These are phyloP conservation scores for Helminthosporium solani DNA, from an alignment of 2,329 filamentous ascomycete genomes.

Conservation along the genomic window DNA sequence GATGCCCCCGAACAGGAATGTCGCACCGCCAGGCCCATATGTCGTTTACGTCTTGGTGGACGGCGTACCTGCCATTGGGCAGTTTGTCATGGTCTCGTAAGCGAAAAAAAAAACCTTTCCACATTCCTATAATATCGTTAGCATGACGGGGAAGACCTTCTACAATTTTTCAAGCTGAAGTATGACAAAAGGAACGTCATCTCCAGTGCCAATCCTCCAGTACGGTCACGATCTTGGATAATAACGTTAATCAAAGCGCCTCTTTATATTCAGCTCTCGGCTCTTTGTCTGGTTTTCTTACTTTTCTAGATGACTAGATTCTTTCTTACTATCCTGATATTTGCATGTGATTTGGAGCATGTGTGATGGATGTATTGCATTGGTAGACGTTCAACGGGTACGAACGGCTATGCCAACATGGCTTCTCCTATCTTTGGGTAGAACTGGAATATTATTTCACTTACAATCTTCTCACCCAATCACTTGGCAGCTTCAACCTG, in stretches of 20 bases:
- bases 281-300: background rate
- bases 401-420: too few relatives aligned
- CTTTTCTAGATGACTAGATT: background rate
- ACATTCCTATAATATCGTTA: background rate
- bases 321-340: too few relatives aligned
- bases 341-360: too few relatives aligned
- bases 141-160: background rate
- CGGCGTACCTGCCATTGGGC: constrained; percentile 55
- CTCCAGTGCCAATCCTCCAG: background rate
- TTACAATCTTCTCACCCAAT: too few relatives aligned
- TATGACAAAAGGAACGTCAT: background rate
- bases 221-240: background rate
- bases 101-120: background rate
- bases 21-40: constrained; percentile 61
- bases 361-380: background rate
- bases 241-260: background rate
- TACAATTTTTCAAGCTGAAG: background rate
- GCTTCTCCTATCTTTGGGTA: too few relatives aligned
- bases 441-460: too few relatives aligned
- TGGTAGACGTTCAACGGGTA: background rate
- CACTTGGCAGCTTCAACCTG: too few relatives aligned
- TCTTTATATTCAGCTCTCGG: background rate
- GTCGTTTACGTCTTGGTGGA: constrained; percentile 61
- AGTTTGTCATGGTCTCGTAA: constrained; percentile 51
- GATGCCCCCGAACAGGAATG: constrained; percentile 56